Evolutionary conservation across 768 basidiomycete species (phyloP).

Genomic region (Boletus edulis): DNA sequence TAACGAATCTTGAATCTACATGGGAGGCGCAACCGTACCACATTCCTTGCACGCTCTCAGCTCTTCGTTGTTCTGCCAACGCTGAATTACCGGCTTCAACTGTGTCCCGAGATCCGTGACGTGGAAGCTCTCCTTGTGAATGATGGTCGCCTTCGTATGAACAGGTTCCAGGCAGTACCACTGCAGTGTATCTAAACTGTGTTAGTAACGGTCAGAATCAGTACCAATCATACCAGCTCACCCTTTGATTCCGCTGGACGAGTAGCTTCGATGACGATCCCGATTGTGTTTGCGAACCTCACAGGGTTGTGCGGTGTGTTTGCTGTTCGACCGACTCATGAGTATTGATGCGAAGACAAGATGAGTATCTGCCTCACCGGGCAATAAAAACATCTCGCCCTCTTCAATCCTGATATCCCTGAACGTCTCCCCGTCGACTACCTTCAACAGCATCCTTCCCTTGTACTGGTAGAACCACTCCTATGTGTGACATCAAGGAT

Average conservation of each 20-base stretch:
- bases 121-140: conserved; percentile 83
- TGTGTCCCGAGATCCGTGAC: conserved; percentile 91
- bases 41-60: conserved; percentile 72
- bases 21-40: conserved; percentile 58
- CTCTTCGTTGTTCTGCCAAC: conserved; percentile 69
- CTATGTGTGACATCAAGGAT: conserved; percentile 33
- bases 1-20: conserved; percentile 33
- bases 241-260: conserved; percentile 75
- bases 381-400: conserved; percentile 95
- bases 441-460: conserved; percentile 86
- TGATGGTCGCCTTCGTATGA: conserved; percentile 66
- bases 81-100: conserved; percentile 86
- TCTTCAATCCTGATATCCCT: conserved; percentile 88
- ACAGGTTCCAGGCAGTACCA: conserved; percentile 81
- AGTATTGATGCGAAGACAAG: not conserved
- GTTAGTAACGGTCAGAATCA: not conserved
- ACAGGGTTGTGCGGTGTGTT: conserved; percentile 98
- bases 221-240: conserved; percentile 31
- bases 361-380: conserved; percentile 50
- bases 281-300: conserved; percentile 85
- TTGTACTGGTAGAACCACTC: conserved; percentile 99
- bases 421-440: conserved; percentile 78
- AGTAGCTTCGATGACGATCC: conserved; percentile 86
- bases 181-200: conserved; percentile 71
- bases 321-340: conserved; percentile 41